phyloP scores from a whole-genome alignment of 257 asterid genomes.

The Solanum paucissectum region DNA sequence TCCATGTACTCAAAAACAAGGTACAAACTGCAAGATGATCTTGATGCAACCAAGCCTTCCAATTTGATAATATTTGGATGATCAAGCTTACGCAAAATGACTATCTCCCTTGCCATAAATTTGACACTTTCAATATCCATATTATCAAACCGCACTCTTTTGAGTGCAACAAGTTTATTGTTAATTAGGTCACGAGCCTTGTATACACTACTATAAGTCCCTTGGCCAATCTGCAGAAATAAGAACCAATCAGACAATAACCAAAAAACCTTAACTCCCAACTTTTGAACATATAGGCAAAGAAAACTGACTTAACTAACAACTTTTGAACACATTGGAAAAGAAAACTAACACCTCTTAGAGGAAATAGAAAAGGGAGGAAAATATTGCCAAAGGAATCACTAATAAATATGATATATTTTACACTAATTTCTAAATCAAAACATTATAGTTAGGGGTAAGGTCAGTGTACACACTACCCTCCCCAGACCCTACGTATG shows the following conservation, averaged over 20 bases:
- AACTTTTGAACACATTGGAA: not conserved
- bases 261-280: slow-evolving; percentile 13
- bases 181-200: slow-evolving; percentile 64
- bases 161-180: slow-evolving; percentile 64
- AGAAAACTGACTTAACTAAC: slow-evolving; percentile 1
- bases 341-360: not conserved
- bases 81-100: slow-evolving; percentile 69
- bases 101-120: slow-evolving; percentile 96
- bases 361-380: not conserved
- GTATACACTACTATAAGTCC: slow-evolving; percentile 87
- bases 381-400: not conserved
- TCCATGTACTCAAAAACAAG: slow-evolving; percentile 94
- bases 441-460: not conserved
- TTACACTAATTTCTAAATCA: not conserved
- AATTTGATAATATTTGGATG: slow-evolving; percentile 83
- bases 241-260: slow-evolving; percentile 32
- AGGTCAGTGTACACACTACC: not conserved
- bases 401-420: not conserved
- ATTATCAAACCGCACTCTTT: slow-evolving; percentile 80
- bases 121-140: slow-evolving; percentile 86
- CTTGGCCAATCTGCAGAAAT: slow-evolving; percentile 89
- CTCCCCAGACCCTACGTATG: not conserved
- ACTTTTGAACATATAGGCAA: not conserved
- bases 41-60: slow-evolving; percentile 76
- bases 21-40: slow-evolving; percentile 59